Evolutionary conservation across 129 eudicot genomes (phyloP).

Genomic region (Smallanthus sonchifolius): DNA sequence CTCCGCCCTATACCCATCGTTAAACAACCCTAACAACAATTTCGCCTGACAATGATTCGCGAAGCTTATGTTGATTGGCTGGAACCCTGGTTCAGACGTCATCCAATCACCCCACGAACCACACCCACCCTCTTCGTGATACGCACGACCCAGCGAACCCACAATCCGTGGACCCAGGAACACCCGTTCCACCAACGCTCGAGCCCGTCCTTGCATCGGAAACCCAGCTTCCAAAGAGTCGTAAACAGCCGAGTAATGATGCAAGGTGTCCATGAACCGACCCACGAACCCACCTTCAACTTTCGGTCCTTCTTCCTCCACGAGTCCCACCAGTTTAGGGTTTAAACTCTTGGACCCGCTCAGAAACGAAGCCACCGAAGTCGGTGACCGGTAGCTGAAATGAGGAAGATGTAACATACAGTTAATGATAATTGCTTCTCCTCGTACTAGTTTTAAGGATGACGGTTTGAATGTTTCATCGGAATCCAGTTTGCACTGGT

Average conservation of each 20-base stretch:
- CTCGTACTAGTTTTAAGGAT: slow-evolving; percentile 57
- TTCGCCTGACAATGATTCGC: slow-evolving; percentile 90
- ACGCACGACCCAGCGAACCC: slow-evolving; percentile 61
- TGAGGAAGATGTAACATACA: slow-evolving; percentile 73
- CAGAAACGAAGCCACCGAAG: slow-evolving; percentile 58
- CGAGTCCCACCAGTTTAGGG: slow-evolving; percentile 59
- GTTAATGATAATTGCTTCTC: slow-evolving; percentile 64
- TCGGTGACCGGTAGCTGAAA: slow-evolving; percentile 44
- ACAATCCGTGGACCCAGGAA: slow-evolving; percentile 62
- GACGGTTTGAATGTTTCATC: slow-evolving; percentile 61
- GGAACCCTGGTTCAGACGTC: slow-evolving; percentile 31
- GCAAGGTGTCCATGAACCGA: slow-evolving; percentile 62
- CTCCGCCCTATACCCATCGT: slow-evolving; percentile 73
- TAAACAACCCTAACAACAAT: slow-evolving; percentile 55
- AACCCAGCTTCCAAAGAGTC: slow-evolving; percentile 80
- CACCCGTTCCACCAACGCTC: slow-evolving; percentile 69
- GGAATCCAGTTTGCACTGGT: slow-evolving; percentile 59
- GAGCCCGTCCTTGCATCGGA: slow-evolving; percentile 66
- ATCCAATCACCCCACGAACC: slow-evolving; percentile 52
- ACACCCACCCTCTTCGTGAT: slow-evolving; percentile 37
- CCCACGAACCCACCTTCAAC: slow-evolving; percentile 55
- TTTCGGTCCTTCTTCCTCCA: slow-evolving; percentile 53
- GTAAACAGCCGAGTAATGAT: slow-evolving; percentile 65
- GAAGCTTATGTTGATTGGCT: slow-evolving; percentile 49
- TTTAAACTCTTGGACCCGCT: slow-evolving; percentile 49